Evolutionary conservation across 768 basidiomycete genomes (phyloP), one percentile per base, ranked within the genome.

Genomic region (Russula vinacea): DNA sequence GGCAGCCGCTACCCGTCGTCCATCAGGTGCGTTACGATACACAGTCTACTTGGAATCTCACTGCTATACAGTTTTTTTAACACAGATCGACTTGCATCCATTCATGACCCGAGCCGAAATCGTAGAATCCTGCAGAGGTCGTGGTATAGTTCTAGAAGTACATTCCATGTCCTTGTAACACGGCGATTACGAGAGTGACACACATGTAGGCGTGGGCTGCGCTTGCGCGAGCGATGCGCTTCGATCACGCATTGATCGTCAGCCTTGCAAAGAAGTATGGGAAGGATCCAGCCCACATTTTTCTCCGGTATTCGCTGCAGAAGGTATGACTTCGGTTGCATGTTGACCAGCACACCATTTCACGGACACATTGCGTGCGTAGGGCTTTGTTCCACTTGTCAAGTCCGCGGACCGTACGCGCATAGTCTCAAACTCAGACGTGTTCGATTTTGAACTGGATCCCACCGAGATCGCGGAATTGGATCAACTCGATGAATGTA

Each of bases 291-390:
- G 79, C 85, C 69, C 81, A 83, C 68, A 76, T 92, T 54, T 76
- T 90, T 44, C 76, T 91, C 33, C 79, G 89, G n/a, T 91, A 85
- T 73, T 86, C 84, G 13, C 74, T 94, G n/a, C 89, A 94, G 73
- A 87, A 89, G 78, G 90, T 85, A 66, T 40, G 72, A 42, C 14
- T 26, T 26, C 32, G 53, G 22, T 42, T 50, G 14, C 22, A 40
- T 37, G 26, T 44, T 47, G 22, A 29, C 11, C 33, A 29, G 35
- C 35, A 24, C 10, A 33, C 35, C 39, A 24, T 16, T 29, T 22
- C 37, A 44, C 49, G 22, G 32, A 16, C 57, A 60, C 56, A 16
- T 56, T 55, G 55, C 40, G 35, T 58, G 22, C 16, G 45, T 53
- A 84, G 80, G 79, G 84, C 32, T 89, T 78, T 68, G 76, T 88